These are phyloP conservation scores for Aspergillus diversus DNA, from an alignment of 495 filamentous ascomycete species.

Conservation along the genomic window DNA sequence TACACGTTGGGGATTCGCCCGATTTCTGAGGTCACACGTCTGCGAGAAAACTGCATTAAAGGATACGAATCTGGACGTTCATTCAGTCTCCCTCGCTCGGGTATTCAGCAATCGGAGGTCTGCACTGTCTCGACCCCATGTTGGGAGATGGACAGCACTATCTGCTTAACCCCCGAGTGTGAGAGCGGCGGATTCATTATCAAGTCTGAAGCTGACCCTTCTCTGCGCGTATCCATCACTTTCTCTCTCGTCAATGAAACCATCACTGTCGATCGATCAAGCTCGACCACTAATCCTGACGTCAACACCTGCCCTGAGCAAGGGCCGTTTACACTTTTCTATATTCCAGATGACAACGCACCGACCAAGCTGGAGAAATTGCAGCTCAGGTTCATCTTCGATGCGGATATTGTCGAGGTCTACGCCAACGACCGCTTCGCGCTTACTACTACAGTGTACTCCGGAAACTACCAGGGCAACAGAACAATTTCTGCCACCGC, in stretches of 20 bases:
- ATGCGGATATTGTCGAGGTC: background rate
- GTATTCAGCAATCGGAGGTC: no score
- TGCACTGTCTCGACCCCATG: no score
- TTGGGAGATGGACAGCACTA: no score
- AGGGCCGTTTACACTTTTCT: background rate
- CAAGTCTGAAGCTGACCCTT: background rate
- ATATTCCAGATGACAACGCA: background rate
- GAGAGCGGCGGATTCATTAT: background rate
- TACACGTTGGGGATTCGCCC: no score
- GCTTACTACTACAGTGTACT: background rate
- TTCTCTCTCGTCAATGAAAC: background rate
- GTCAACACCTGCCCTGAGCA: background rate
- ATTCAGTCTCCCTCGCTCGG: no score
- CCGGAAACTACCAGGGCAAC: background rate
- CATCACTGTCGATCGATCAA: background rate
- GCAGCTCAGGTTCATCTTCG: background rate
- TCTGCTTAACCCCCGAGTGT: no score
- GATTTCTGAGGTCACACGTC: no score
- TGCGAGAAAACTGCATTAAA: no score
- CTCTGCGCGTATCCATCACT: background rate
- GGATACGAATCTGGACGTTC: no score
- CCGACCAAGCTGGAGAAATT: background rate
- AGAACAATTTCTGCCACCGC: background rate
- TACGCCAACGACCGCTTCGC: background rate
- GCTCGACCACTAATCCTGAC: background rate